Evolutionary conservation across 345 rosid species (phyloP).

Genomic region (Xanthoceras sorbifolium): DNA sequence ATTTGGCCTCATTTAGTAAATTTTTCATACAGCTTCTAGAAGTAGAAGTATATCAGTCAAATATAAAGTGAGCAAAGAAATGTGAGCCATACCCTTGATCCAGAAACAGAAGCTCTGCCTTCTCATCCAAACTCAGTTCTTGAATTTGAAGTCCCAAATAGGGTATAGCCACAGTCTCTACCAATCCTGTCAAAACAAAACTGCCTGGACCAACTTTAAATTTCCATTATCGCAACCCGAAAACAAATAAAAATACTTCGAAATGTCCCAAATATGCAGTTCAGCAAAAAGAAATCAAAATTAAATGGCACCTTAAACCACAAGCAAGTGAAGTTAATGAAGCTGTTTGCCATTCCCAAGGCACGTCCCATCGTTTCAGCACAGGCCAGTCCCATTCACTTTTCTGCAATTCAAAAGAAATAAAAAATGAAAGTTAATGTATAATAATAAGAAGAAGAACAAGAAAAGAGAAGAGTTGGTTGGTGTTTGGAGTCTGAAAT

Average conservation of each 20-base stretch:
- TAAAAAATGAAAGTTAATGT: neutral
- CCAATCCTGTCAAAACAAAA: constrained; percentile 91
- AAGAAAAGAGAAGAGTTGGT: neutral
- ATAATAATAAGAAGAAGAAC: neutral
- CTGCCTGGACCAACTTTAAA: constrained; percentile 76
- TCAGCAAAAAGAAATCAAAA: no score
- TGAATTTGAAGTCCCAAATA: constrained; percentile 58
- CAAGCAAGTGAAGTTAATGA: constrained; percentile 88
- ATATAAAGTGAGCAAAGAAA: neutral
- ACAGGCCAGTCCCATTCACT: constrained; percentile 56
- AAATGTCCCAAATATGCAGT: no score
- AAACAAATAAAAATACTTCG: no score
- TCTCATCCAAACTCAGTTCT: constrained; percentile 79
- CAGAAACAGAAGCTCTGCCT: constrained; percentile 74
- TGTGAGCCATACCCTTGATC: constrained; percentile 66
- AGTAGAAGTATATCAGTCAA: neutral
- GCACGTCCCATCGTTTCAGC: constrained; percentile 85
- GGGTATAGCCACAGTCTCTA: constrained; percentile 61
- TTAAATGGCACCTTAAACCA: constrained; percentile 66
- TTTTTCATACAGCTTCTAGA: neutral
- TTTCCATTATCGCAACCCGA: constrained; percentile 6
- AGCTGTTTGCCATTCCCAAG: constrained; percentile 90
- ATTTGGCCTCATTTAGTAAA: constrained; percentile 5
- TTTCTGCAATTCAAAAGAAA: constrained; percentile 22
- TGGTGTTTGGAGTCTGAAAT: neutral